Conservation (phyloP, 208 protist species). For the Acanthamoeba lenticulata region DNA sequence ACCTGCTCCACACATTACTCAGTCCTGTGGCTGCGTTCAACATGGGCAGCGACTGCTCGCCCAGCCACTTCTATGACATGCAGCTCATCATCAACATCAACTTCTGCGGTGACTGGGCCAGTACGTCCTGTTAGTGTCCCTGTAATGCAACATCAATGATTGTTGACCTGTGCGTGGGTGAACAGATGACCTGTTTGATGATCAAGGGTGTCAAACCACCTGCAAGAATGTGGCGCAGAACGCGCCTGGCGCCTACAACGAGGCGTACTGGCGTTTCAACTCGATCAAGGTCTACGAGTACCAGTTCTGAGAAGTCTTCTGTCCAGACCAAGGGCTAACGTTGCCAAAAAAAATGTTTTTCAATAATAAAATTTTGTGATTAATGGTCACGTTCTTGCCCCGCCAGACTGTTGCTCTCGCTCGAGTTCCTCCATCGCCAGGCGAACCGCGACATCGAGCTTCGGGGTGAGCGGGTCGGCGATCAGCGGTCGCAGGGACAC, state of each 20-base stretch:
- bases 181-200: neutral
- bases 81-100: slow-evolving; percentile 61
- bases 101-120: slow-evolving; percentile 67
- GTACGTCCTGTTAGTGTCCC: neutral
- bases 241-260: neutral
- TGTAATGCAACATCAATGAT: neutral
- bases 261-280: slow-evolving; percentile 67
- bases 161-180: too few species aligned
- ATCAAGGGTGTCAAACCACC: neutral
- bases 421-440: too few species aligned
- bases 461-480: neutral
- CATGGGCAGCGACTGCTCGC: slow-evolving; percentile 43
- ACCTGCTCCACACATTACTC: too few species aligned
- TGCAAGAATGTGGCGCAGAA: neutral
- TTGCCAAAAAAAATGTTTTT: too few species aligned
- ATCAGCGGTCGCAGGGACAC: neutral
- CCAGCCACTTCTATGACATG: neutral
- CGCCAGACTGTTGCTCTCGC: too few species aligned
- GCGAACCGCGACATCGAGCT: neutral
- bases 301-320: too few species aligned
- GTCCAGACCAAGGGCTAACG: too few species aligned
- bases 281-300: slow-evolving; percentile 8
- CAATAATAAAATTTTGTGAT: too few species aligned
- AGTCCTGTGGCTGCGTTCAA: neutral
- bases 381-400: too few species aligned